Base-by-base conservation (phyloP, 345 rosid genomes). In the Kandelia obovata region DNA sequence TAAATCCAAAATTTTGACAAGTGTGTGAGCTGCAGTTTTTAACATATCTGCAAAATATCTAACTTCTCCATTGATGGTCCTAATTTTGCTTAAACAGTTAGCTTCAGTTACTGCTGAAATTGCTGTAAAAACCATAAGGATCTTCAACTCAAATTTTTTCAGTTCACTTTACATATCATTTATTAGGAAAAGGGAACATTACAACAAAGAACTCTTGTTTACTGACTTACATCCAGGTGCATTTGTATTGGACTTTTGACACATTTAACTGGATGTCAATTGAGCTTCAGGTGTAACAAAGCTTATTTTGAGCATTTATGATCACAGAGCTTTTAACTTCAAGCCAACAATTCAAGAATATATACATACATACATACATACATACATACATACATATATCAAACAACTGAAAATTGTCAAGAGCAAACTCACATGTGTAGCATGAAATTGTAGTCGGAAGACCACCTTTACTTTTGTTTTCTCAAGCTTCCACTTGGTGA, bases 401-500 rank as follows among this genome's bases (percentile, higher is more conserved):
- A 31, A 31, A 3, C 17, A n/a, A 37, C 6, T 16, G 15, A 64
- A 11, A 28, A 52, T 20, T 51, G 3, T 46, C 17, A 51, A 61
- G 73, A 47, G 20, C 28, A 70, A 72, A 83, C 96, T 81, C 88
- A 94, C 99, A 82, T 94, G 93, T 10, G 96, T 94, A 68, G 99
- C 97, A 73, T 94, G 96, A 73, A 94, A 94, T 68, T 91, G 99
- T 55, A 94, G 84, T 46, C 99, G 88, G 77, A 94, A 94, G 66
- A 94, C 98, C 49, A 94, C 96, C 83, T 94, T 94, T 37, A 86
- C 87, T 88, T 94, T 94, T 53, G 92, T 88, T 84, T 94, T 94
- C 88, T 94, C 99, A 62, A 83, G 76, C 82, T 87, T 89, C 99
- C 96, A 92, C 85, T 79, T 91, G 6, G 92, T 66, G 53, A 83